Percentiles rank a stretch among this genome's conserved stretches.
These are phyloP conservation scores for Cladobotryum protrusum DNA, from an alignment of 2,329 filamentous ascomycete species.

Conservation along the genomic window DNA sequence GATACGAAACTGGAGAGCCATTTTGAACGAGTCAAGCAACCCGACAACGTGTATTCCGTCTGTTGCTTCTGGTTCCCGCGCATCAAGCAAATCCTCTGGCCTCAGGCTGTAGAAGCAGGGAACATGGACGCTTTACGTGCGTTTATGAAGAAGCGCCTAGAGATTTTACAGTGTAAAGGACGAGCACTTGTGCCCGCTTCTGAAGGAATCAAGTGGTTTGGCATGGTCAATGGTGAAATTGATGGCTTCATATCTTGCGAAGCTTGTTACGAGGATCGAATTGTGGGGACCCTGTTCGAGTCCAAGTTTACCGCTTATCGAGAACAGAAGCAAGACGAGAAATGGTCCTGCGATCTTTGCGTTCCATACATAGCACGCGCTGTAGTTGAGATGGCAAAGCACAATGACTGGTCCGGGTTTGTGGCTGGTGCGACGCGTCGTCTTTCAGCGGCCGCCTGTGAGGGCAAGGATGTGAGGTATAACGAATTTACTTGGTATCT, in stretches of 20 bases:
- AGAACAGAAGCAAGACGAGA: constrained; percentile 20
- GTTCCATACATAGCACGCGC: constrained; percentile 20
- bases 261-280: constrained; percentile 31
- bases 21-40: constrained; percentile 24
- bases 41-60: constrained; percentile 24
- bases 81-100: constrained; percentile 29
- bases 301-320: constrained; percentile 21
- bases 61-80: constrained; percentile 26
- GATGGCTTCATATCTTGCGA: constrained; percentile 31
- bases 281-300: constrained; percentile 25
- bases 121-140: constrained; percentile 19
- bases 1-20: constrained; percentile 21
- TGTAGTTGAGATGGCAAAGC: constrained; percentile 14
- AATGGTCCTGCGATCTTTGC: constrained; percentile 29
- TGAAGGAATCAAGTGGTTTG: constrained; percentile 28
- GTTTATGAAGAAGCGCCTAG: constrained; percentile 23
- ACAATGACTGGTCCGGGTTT: constrained; percentile 27
- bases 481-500: constrained; percentile 23
- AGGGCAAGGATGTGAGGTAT: constrained; percentile 19
- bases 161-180: constrained; percentile 26
- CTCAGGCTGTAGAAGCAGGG: constrained; percentile 22
- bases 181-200: constrained; percentile 12
- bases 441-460: constrained; percentile 21
- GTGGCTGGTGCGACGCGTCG: constrained; percentile 17
- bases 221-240: constrained; percentile 22